A percentile compares a stretch with the other conserved stretches of the same genome.
phyloP scores from a whole-genome alignment of 2,329 filamentous ascomycete genomes.

The Aureobasidium sp. region DNA sequence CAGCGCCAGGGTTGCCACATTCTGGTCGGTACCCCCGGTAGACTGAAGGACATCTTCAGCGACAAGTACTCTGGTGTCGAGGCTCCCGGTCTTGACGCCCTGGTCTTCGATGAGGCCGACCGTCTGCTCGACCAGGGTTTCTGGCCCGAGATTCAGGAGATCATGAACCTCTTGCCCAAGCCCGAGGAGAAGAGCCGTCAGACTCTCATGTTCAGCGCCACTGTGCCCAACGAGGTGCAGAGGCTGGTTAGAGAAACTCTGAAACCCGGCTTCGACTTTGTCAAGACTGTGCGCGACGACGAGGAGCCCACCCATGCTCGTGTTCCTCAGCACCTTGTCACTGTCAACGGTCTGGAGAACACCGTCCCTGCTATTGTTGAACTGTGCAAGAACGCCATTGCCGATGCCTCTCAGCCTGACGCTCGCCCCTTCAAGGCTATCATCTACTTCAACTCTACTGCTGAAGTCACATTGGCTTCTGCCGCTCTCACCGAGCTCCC shows the following conservation, averaged over 20 bases:
- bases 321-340: conserved; percentile 71
- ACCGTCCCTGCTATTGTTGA: conserved; percentile 69
- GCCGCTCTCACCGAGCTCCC: conserved; percentile 48
- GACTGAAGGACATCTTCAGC: conserved; percentile 70
- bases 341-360: conserved; percentile 63
- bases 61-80: conserved; percentile 56
- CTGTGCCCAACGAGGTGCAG: conserved; percentile 77
- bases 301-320: conserved; percentile 78
- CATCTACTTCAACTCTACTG: conserved; percentile 77
- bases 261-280: conserved; percentile 75
- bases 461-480: conserved; percentile 58
- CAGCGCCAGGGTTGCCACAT: conserved; percentile 74
- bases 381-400: conserved; percentile 55
- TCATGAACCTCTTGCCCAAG: conserved; percentile 51
- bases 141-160: conserved; percentile 40
- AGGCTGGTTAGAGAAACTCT: conserved; percentile 69
- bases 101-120: conserved; percentile 61
- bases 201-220: conserved; percentile 92
- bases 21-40: conserved; percentile 82
- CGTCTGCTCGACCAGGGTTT: conserved; percentile 56
- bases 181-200: conserved; percentile 61
- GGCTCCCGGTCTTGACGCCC: conserved; percentile 51
- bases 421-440: conserved; percentile 83
- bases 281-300: conserved; percentile 76
- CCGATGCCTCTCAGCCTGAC: conserved; percentile 30